Conservation (phyloP, 495 filamentous ascomycete genomes). For the Aspergillus wentii region DNA sequence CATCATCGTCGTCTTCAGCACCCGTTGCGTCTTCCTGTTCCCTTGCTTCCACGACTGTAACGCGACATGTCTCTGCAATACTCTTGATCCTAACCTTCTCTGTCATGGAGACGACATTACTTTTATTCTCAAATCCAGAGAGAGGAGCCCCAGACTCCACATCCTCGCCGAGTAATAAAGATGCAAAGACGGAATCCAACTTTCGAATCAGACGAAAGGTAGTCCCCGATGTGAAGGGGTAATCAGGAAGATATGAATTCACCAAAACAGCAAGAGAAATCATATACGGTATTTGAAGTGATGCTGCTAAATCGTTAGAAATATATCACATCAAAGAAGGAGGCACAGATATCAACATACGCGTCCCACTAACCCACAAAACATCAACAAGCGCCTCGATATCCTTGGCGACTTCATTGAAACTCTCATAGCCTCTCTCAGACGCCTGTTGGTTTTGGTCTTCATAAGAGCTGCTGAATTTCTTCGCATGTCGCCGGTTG, state of each 20-base stretch:
- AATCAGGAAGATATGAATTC: slow-evolving; percentile 58
- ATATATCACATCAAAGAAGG: background rate
- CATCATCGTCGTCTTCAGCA: slow-evolving; percentile 33
- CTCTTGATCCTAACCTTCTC: slow-evolving; percentile 82
- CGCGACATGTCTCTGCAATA: slow-evolving; percentile 63
- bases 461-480: slow-evolving; percentile 53
- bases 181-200: slow-evolving; percentile 71
- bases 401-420: slow-evolving; percentile 64
- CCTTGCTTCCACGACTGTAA: slow-evolving; percentile 54
- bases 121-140: slow-evolving; percentile 55
- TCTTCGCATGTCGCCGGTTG: slow-evolving; percentile 69
- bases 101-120: slow-evolving; percentile 49
- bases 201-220: slow-evolving; percentile 69
- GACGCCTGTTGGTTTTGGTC: slow-evolving; percentile 33
- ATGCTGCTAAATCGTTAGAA: slow-evolving; percentile 44
- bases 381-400: slow-evolving; percentile 68
- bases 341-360: slow-evolving; percentile 59
- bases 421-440: slow-evolving; percentile 60
- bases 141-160: slow-evolving; percentile 57
- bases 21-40: slow-evolving; percentile 30
- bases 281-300: slow-evolving; percentile 77
- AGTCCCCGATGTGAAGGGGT: slow-evolving; percentile 57
- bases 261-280: slow-evolving; percentile 69
- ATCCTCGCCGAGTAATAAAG: slow-evolving; percentile 63
- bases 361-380: slow-evolving; percentile 77